A percentile compares a stretch with the other conserved stretches of the same genome.
Evolutionary conservation across 768 basidiomycete species (phyloP).

Genomic region (Boletus edulis): DNA sequence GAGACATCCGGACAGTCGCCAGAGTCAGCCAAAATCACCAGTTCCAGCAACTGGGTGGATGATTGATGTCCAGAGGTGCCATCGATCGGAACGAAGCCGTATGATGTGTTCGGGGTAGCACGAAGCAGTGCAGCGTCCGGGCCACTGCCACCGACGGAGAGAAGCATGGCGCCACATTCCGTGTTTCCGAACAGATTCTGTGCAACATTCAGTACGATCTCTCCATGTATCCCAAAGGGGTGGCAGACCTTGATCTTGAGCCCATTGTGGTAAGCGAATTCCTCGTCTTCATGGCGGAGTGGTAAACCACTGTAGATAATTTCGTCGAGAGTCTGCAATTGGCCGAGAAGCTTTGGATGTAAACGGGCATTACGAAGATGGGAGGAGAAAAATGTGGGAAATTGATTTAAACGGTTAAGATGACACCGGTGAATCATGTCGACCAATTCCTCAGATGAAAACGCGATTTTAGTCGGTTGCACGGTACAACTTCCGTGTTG

Average conservation of each 20-base stretch:
- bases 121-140: conserved; percentile 51
- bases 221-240: conserved; percentile 7
- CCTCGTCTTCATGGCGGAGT: conserved; percentile 64
- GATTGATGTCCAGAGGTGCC: conserved; percentile 48
- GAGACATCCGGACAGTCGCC: conserved; percentile 64
- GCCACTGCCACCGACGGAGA: conserved; percentile 54
- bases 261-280: conserved; percentile 63
- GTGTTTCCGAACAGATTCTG: conserved; percentile 83
- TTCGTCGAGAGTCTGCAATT: conserved; percentile 57
- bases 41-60: conserved; percentile 56
- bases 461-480: conserved; percentile 64
- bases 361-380: conserved; percentile 61
- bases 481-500: conserved; percentile 73
- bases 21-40: conserved; percentile 67
- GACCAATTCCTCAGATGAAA: conserved; percentile 64
- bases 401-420: conserved; percentile 75
- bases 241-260: conserved; percentile 59
- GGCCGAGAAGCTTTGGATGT: conserved; percentile 57
- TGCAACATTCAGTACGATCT: conserved; percentile 20
- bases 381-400: conserved; percentile 62
- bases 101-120: conserved; percentile 60
- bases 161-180: conserved; percentile 72
- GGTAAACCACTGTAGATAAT: conserved; percentile 66
- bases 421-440: conserved; percentile 68
- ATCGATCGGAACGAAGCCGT: conserved; percentile 63